These are phyloP conservation scores for Pichia sp. DNA, from an alignment of 1,139 yeast species.

Conservation along the genomic window DNA sequence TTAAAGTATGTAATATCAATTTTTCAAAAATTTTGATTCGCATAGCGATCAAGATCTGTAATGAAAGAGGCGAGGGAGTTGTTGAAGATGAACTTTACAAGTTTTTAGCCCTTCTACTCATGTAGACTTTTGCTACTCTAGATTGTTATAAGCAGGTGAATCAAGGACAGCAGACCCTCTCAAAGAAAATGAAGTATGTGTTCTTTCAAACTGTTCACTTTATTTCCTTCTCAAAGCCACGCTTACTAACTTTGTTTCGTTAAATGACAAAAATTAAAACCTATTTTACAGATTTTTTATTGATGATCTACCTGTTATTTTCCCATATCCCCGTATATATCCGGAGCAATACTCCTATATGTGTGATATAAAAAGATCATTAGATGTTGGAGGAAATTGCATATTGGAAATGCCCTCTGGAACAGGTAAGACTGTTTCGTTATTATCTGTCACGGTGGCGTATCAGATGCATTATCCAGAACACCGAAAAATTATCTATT, in stretches of 20 bases:
- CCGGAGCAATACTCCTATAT: slow-evolving; percentile 98
- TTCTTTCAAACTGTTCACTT: neutral
- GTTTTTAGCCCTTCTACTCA: too few relatives aligned
- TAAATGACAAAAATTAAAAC: neutral
- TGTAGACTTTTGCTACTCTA: too few relatives aligned
- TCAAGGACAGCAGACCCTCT: neutral
- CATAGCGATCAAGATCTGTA: neutral
- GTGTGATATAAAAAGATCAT: slow-evolving; percentile 89
- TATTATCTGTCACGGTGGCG: slow-evolving; percentile 86
- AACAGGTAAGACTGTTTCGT: slow-evolving; percentile 93
- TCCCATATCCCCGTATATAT: slow-evolving; percentile 95
- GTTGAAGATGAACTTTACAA: neutral
- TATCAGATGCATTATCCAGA: slow-evolving; percentile 95
- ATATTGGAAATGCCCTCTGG: slow-evolving; percentile 99
- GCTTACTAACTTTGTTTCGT: slow-evolving; percentile 4
- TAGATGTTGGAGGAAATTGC: slow-evolving; percentile 97
- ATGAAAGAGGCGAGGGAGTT: neutral
- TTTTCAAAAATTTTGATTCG: neutral
- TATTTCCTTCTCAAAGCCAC: neutral
- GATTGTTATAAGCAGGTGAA: neutral
- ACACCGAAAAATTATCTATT: slow-evolving; percentile 87
- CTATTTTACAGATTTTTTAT: slow-evolving; percentile 64
- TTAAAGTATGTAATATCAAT: neutral
- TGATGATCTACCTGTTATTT: slow-evolving; percentile 90
- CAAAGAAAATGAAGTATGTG: neutral